Evolutionary conservation across 73 alveolate species (phyloP), one percentile per base, ranked within the genome.

Genomic region (Paramecium primaurelia): DNA sequence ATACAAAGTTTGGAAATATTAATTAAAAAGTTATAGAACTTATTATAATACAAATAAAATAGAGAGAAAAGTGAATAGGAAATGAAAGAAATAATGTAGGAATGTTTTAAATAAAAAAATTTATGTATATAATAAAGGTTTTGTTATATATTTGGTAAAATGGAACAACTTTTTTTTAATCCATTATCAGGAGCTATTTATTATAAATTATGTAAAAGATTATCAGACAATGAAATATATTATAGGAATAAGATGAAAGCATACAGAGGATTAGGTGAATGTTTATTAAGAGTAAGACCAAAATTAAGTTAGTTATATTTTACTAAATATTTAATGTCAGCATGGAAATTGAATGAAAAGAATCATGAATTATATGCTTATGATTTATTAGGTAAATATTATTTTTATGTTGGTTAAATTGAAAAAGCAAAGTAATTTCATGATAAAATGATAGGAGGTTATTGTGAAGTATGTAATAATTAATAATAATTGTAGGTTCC

Each of bases 321-420:
- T 25, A 80, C 91, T 3, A 80, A 80, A 49, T 80, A 80, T 47
- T 25, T 80, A 38, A 80, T 80, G 91, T 42, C 91, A 20, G 91
- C 91, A 20, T 80, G 91, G 91, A 80, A 80, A 8, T 18, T 80
- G 32, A 80, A 80, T 25, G 75, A 45, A n/a, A 80, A 45, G 37
- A 80, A 80, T 80, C 64, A 80, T 9, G 91, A 80, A 80, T 30
- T 80, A 9, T 42, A 44, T 32, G 91, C 91, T 3, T 80, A 80
- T 47, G 91, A 80, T 45, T 26, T 80, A 26, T 45, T 80, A 36
- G 91, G 91, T 9, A 80, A 80, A 47, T 49, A 80, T 36, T 80
- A 80, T 12, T 80, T 42, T 47, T 80, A 80, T 45, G 58, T 49
- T 45, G 91, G 91, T 4, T 16, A 80, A 80, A 45, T 80, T 26